Conservation (phyloP, 1,139 yeast species). For the Suhomyces bokatorum region DNA sequence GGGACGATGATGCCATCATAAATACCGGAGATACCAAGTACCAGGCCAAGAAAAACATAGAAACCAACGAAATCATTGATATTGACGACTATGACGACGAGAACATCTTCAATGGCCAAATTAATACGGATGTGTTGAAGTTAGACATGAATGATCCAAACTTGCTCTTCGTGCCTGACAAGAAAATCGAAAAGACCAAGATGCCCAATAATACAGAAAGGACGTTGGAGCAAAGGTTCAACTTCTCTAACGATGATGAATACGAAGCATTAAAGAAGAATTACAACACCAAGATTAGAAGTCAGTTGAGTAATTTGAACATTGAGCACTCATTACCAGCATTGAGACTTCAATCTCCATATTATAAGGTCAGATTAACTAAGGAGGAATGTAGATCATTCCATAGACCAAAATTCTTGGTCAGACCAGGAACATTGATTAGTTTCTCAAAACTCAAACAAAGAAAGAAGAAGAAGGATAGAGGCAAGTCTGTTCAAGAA, state of each 20-base stretch:
- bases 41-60: slow-evolving; percentile 9
- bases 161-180: slow-evolving; percentile 61
- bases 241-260: slow-evolving; percentile 83
- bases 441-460: slow-evolving; percentile 72
- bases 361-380: slow-evolving; percentile 75
- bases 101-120: slow-evolving; percentile 72
- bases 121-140: slow-evolving; percentile 46
- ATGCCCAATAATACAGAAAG: slow-evolving; percentile 43
- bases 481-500: slow-evolving; percentile 77
- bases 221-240: slow-evolving; percentile 57
- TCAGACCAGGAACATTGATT: slow-evolving; percentile 76
- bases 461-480: slow-evolving; percentile 89
- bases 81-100: slow-evolving; percentile 67
- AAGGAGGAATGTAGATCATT: slow-evolving; percentile 72
- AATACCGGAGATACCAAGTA: slow-evolving; percentile 41
- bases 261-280: slow-evolving; percentile 82
- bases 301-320: slow-evolving; percentile 85
- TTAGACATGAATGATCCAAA: slow-evolving; percentile 89
- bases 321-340: slow-evolving; percentile 95
- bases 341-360: slow-evolving; percentile 82
- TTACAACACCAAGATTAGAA: slow-evolving; percentile 88
- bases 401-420: slow-evolving; percentile 76
- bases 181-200: slow-evolving; percentile 24
- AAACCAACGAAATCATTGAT: slow-evolving; percentile 17
- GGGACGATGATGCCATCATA: slow-evolving; percentile 73